Evolutionary conservation across 2,329 filamentous ascomycete genomes (phyloP).

Genomic region (Talaromyces funiculosus): DNA sequence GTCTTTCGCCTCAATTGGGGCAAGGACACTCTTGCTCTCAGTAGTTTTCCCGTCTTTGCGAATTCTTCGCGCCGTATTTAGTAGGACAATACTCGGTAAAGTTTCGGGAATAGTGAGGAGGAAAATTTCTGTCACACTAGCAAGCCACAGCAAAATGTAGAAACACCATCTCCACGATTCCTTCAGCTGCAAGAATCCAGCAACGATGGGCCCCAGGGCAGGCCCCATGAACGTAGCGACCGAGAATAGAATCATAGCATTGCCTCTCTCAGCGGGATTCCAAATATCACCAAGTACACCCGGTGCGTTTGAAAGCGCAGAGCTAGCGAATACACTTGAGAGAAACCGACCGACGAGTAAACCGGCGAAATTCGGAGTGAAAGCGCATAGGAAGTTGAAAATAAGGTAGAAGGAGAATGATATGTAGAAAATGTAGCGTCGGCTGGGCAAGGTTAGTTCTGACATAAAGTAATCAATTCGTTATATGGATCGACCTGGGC

Average conservation of each 20-base stretch:
- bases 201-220: not conserved
- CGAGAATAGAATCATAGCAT: not conserved
- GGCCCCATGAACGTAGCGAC: not conserved
- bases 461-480: not conserved
- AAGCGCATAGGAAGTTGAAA: not conserved
- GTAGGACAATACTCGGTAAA: not conserved
- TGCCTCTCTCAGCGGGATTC: not conserved
- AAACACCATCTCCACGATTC: not conserved
- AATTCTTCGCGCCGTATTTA: not conserved
- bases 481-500: not conserved
- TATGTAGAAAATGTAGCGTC: not conserved
- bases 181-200: not conserved
- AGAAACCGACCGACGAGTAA: not conserved
- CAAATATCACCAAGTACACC: not conserved
- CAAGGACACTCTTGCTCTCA: not conserved
- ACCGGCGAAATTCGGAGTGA: not conserved
- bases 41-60: not conserved
- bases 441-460: not conserved
- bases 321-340: not conserved
- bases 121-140: not conserved
- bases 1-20: not conserved
- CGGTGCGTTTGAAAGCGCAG: not conserved
- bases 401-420: not conserved
- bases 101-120: not conserved
- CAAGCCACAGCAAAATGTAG: not conserved